These are phyloP conservation scores for Litchi chinensis DNA, from an alignment of 345 rosid genomes.

Conservation along the genomic window DNA sequence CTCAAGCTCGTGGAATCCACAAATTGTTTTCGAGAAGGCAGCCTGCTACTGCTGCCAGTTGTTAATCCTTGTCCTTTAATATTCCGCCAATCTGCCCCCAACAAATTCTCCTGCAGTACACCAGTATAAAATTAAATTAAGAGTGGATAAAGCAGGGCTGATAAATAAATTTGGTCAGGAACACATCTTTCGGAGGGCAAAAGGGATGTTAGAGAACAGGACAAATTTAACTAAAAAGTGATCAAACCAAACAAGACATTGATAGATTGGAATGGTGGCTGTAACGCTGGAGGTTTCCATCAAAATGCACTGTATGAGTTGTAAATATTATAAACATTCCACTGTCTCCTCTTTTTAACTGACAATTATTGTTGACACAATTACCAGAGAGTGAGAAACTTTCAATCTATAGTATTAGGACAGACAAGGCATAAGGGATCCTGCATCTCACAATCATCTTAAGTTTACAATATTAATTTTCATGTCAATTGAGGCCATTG, in stretches of 20 bases:
- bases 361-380: not conserved
- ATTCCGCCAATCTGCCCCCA: slow-evolving; percentile 75
- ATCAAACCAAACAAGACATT: not conserved
- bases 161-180: not conserved
- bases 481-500: not conserved
- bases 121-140: slow-evolving; percentile 16
- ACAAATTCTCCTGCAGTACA: slow-evolving; percentile 56
- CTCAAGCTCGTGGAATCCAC: slow-evolving; percentile 57
- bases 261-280: not conserved
- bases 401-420: not conserved
- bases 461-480: not conserved
- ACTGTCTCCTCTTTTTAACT: not conserved
- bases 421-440: not conserved
- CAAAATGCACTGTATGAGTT: not conserved
- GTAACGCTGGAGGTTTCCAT: not conserved
- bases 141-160: not conserved
- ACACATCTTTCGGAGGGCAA: not conserved
- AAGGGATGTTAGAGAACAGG: not conserved
- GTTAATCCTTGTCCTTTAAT: slow-evolving; percentile 66
- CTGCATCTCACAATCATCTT: not conserved
- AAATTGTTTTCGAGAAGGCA: slow-evolving; percentile 64
- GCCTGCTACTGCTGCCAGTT: slow-evolving; percentile 74
- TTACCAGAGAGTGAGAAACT: too few relatives aligned
- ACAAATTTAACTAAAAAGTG: not conserved
- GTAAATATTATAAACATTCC: not conserved